Evolutionary conservation across 2,329 filamentous ascomycete species (phyloP), one percentile per base, ranked within the genome.

Genomic region (Ophiobolus disseminans): DNA sequence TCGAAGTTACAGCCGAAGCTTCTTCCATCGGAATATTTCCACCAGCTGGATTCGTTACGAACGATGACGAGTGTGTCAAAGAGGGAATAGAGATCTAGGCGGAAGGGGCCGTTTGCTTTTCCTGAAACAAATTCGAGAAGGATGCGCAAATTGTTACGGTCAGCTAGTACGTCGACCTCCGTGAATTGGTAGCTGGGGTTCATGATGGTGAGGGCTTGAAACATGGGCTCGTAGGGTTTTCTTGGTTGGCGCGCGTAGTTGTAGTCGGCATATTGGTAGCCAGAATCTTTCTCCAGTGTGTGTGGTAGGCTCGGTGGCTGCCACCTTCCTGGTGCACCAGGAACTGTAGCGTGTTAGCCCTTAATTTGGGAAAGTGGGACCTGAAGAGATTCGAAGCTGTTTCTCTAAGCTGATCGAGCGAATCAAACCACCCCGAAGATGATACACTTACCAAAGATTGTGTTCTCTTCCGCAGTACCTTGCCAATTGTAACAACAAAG

Each of bases 401-500:
- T 7, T 6, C 11, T 26, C 23, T 40, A n/a, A n/a, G n/a, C n/a
- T n/a, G n/a, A 14, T 4, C 7, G 21, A 11, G 26, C 6, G 4
- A 10, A 16, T 11, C 23, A n/a, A n/a, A 9, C 21, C 5, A n/a
- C 17, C 0, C 11, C 19, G 2, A 11, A 8, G 1, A 14, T 6
- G 3, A 38, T 13, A 19, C 2, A 47, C 48, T 17, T 35, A 58
- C 55, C 55, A 31, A 63, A 68, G 4, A 69, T 65, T 0, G 58
- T 63, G 34, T 68, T 68, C 14, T 57, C 54, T 11, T 64, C 55
- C 1, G 37, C 41, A 3, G 50, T 46, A n/a, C 53, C 51, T 23
- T 57, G 50, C 66, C 64, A 69, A 39, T 68, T 69, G 55, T 68
- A 69, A 16, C 45, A 58, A 26, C 64, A 68, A 4, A 69, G 28